Evolutionary conservation across 2,329 filamentous ascomycete species (phyloP).

Genomic region (Chrysosporium keratinophilum): DNA sequence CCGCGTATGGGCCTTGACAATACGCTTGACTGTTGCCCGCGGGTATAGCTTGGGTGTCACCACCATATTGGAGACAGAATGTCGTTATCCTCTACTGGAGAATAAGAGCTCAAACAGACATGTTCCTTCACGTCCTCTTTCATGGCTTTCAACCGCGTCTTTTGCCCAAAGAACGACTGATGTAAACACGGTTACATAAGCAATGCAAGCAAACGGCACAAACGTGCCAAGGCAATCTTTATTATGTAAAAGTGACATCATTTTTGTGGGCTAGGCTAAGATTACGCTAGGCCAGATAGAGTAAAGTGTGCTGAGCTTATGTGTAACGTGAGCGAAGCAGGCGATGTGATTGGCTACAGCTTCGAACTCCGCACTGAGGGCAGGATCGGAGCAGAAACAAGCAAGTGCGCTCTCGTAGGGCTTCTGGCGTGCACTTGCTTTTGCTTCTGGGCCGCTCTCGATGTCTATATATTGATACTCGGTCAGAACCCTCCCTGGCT

Average conservation of each 20-base stretch:
- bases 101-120: background rate
- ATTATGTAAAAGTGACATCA: background rate
- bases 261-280: background rate
- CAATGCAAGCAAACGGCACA: background rate
- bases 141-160: background rate
- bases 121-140: background rate
- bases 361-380: background rate
- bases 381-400: no score
- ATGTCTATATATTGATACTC: no score
- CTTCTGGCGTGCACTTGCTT: no score
- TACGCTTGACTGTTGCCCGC: constrained; percentile 73
- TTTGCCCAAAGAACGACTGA: background rate
- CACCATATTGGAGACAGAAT: constrained; percentile 40
- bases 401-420: no score
- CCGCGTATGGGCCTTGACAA: constrained; percentile 78
- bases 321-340: constrained; percentile 6
- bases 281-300: background rate
- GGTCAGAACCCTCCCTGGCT: no score
- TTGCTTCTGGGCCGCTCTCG: no score
- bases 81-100: background rate
- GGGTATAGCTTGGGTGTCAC: constrained; percentile 68
- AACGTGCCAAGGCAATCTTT: constrained; percentile 2
- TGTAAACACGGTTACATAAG: background rate
- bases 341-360: constrained; percentile 1
- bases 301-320: background rate